Evolutionary conservation across 78 protist genomes (phyloP).

Genomic region (Speleostelium caveatum): DNA sequence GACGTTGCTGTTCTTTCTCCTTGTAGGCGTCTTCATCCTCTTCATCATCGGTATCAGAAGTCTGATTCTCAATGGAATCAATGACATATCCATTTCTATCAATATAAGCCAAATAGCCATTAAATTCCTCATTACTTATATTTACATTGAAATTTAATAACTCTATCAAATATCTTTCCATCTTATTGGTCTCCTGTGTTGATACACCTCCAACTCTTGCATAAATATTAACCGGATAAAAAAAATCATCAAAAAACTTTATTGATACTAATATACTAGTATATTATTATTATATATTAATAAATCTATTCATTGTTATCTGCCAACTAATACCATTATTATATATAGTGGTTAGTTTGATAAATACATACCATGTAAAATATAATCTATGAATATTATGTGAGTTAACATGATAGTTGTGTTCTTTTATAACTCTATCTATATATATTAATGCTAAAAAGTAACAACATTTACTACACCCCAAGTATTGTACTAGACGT

Average conservation of each 20-base stretch:
- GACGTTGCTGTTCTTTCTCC: background rate
- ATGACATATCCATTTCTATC: conserved; percentile 37
- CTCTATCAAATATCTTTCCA: conserved; percentile 33
- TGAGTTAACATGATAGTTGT: conserved; percentile 6
- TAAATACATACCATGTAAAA: too few species aligned
- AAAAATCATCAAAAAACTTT: conserved; percentile 63
- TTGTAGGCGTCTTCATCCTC: background rate
- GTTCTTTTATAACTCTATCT: conserved; percentile 12
- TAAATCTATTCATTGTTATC: too few species aligned
- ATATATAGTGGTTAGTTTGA: too few species aligned
- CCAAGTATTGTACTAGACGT: conserved; percentile 25
- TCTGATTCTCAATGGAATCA: conserved; percentile 32
- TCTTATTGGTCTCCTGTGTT: conserved; percentile 9
- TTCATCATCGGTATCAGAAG: conserved; percentile 21
- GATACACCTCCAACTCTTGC: conserved; percentile 74
- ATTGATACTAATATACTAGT: conserved; percentile 41
- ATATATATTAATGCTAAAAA: conserved; percentile 40
- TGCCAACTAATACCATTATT: too few species aligned
- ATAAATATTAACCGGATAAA: conserved; percentile 42
- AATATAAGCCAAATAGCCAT: conserved; percentile 5
- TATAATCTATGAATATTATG: conserved; percentile 45
- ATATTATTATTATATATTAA: too few species aligned
- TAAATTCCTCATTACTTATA: background rate
- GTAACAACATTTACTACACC: conserved; percentile 65
- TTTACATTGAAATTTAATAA: conserved; percentile 46